Conservation (phyloP, 768 basidiomycete genomes). For the Pleurotus tuber-regium region DNA sequence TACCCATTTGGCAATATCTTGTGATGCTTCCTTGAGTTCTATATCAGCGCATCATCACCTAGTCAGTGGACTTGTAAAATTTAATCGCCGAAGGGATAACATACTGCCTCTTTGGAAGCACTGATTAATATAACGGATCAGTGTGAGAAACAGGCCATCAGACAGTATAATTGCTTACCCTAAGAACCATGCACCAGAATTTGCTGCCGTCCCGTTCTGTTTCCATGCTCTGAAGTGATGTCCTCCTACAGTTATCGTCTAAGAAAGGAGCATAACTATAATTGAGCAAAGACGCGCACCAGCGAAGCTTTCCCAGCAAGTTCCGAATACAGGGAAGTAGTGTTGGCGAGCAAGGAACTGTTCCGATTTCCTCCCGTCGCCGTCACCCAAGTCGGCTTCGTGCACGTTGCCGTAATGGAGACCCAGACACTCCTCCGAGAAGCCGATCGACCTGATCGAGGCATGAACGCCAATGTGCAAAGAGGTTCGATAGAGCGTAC, state of each 20-base stretch:
- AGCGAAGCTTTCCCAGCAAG: conserved; percentile 84
- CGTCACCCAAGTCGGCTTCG: conserved; percentile 81
- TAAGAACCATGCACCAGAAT: conserved; percentile 83
- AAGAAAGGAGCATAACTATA: no score
- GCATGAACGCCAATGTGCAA: not conserved
- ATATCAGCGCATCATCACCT: no score
- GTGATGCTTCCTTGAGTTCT: conserved; percentile 64
- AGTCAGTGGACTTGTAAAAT: no score
- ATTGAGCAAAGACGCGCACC: conserved; percentile 31
- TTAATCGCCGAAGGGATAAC: no score
- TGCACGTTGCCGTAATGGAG: conserved; percentile 72
- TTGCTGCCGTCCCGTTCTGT: conserved; percentile 73
- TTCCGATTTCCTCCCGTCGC: conserved; percentile 66
- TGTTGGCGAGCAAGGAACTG: conserved; percentile 74
- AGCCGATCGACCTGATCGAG: conserved; percentile 67
- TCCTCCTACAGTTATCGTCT: no score
- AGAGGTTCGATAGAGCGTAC: conserved; percentile 28
- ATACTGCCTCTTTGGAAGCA: conserved; percentile 69
- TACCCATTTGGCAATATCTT: conserved; percentile 78
- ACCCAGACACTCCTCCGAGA: conserved; percentile 80
- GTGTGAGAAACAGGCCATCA: not conserved
- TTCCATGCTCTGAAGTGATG: conserved; percentile 90
- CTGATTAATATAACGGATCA: conserved; percentile 32
- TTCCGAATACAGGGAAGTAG: conserved; percentile 76
- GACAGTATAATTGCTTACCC: conserved; percentile 49